A percentile compares a stretch with the other conserved stretches of the same genome.
These are phyloP conservation scores for Geranomyces variabilis DNA, from an alignment of 192 early-diverging fungal species.

Conservation along the genomic window DNA sequence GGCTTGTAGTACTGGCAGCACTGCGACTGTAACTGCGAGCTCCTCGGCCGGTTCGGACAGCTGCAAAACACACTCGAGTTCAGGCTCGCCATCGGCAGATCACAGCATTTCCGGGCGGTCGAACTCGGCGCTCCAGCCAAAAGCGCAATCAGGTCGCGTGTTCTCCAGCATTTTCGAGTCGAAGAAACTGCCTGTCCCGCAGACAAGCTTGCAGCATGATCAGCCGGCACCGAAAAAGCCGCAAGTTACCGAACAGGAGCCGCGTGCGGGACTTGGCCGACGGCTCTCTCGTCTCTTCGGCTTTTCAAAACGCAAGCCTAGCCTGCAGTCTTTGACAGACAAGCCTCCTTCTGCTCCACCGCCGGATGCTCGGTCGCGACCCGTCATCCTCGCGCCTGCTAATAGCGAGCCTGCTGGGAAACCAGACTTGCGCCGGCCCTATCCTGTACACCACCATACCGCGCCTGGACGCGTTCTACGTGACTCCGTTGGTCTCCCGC, in stretches of 20 bases:
- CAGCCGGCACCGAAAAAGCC: not conserved
- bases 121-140: not conserved
- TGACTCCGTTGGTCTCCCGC: not conserved
- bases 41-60: not conserved
- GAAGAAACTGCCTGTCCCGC: not conserved
- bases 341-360: not conserved
- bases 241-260: not conserved
- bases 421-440: not conserved
- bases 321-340: not conserved
- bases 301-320: not conserved
- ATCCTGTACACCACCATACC: not conserved
- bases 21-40: not conserved
- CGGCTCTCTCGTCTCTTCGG: not conserved
- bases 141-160: not conserved
- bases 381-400: not conserved
- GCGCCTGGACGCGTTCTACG: not conserved
- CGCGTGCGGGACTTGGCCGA: not conserved
- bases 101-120: not conserved
- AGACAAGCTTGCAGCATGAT: no score
- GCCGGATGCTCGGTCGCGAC: not conserved
- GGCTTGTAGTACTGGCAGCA: not conserved
- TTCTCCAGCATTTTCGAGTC: not conserved
- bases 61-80: constrained; percentile 8
- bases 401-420: not conserved
- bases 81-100: not conserved